phyloP scores from a whole-genome alignment of 2,329 filamentous ascomycete species.

The Ceratocystis cubensis region DNA sequence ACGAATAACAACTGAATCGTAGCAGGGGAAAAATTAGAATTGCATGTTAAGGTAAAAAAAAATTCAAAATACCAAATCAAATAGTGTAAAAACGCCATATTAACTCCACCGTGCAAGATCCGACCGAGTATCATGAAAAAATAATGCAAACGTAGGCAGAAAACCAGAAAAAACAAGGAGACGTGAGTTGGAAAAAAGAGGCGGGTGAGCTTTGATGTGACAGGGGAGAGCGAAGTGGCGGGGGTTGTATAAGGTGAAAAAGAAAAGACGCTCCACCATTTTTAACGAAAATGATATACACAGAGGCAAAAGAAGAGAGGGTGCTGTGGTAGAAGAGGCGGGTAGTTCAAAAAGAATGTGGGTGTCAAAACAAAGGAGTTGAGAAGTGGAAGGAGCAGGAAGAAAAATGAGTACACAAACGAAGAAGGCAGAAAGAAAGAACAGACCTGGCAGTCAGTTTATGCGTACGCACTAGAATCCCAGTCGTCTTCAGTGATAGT shows the following conservation, averaged over 20 bases:
- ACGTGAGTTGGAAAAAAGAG: neutral
- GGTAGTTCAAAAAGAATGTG: neutral
- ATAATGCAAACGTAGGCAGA: conserved; percentile 9
- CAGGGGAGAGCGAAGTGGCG: neutral
- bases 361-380: neutral
- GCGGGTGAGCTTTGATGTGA: neutral
- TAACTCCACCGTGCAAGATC: conserved; percentile 23
- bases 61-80: conserved; percentile 21
- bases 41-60: neutral
- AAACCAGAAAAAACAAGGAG: neutral
- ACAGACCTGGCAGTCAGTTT: conserved; percentile 7
- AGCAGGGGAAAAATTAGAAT: neutral
- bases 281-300: conserved; percentile 5
- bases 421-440: conserved; percentile 13
- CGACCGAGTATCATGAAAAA: conserved; percentile 12
- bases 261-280: neutral
- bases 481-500: conserved; percentile 99
- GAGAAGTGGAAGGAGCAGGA: conserved; percentile 12
- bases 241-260: neutral
- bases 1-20: conserved; percentile 9
- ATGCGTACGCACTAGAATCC: conserved; percentile 46
- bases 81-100: conserved; percentile 19
- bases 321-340: neutral
- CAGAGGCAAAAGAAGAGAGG: neutral
- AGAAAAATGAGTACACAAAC: conserved; percentile 9